Percentiles rank a stretch among this genome's conserved stretches.
phyloP scores from a whole-genome alignment of 2,329 filamentous ascomycete genomes.

The Lasiodiplodia sp. region DNA sequence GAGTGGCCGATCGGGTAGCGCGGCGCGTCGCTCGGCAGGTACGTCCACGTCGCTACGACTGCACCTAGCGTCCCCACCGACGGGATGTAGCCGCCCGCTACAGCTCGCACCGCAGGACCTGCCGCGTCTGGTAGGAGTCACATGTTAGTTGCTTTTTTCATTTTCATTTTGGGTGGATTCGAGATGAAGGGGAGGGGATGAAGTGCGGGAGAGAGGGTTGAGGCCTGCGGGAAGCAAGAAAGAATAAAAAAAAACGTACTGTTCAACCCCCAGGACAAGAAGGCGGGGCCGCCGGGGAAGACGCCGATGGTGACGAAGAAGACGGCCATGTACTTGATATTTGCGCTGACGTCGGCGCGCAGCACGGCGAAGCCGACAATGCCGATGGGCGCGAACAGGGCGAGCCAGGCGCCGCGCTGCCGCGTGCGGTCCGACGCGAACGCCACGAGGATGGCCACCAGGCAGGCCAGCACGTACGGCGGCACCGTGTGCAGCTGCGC shows the following conservation, averaged over 20 bases:
- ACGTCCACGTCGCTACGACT: slow-evolving; percentile 60
- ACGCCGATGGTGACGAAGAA: slow-evolving; percentile 64
- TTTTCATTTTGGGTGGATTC: slow-evolving; percentile 50
- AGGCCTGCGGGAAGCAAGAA: slow-evolving; percentile 55
- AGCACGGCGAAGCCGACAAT: slow-evolving; percentile 62
- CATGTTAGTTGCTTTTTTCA: slow-evolving; percentile 38
- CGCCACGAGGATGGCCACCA: slow-evolving; percentile 45
- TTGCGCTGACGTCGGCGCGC: slow-evolving; percentile 51
- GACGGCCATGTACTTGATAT: slow-evolving; percentile 61
- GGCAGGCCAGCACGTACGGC: slow-evolving; percentile 48
- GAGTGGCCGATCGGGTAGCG: slow-evolving; percentile 51
- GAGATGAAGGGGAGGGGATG: no score
- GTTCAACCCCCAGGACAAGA: slow-evolving; percentile 66
- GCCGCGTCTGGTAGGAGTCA: slow-evolving; percentile 52
- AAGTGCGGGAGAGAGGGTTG: slow-evolving; percentile 46
- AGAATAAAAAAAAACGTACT: slow-evolving; percentile 47
- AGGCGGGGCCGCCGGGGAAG: slow-evolving; percentile 65
- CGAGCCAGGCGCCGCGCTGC: slow-evolving; percentile 47
- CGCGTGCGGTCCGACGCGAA: slow-evolving; percentile 48
- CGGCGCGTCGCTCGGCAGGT: slow-evolving; percentile 53
- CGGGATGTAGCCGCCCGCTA: slow-evolving; percentile 61
- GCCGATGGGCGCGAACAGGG: slow-evolving; percentile 48
- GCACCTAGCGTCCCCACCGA: slow-evolving; percentile 62
- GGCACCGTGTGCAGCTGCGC: slow-evolving; percentile 50
- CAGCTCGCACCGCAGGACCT: slow-evolving; percentile 63